phyloP scores from a whole-genome alignment of 306 rosid genomes.

The Rubus idaeus region DNA sequence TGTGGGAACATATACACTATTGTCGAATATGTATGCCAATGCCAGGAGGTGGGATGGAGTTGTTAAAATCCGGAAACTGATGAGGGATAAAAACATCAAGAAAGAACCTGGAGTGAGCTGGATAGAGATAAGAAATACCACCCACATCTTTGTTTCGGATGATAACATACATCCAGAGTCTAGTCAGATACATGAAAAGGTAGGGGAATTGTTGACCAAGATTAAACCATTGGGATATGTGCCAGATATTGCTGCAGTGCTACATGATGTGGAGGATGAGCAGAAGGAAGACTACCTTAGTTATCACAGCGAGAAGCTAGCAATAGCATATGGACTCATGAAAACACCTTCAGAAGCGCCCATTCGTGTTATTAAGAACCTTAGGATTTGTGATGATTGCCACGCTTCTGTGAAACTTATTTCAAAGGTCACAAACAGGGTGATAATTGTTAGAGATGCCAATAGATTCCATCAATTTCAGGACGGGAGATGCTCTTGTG shows the following conservation, averaged over 20 bases:
- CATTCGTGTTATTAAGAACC: constrained; percentile 37
- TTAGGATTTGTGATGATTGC: constrained; percentile 37
- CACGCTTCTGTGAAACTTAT: constrained; percentile 32
- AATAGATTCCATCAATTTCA: constrained; percentile 36
- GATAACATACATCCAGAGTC: constrained; percentile 33
- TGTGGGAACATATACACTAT: constrained; percentile 34
- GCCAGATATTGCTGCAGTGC: constrained; percentile 30
- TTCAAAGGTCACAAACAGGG: constrained; percentile 31
- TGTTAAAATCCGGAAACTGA: constrained; percentile 38
- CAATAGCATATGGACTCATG: constrained; percentile 34
- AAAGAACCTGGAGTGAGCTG: constrained; percentile 52
- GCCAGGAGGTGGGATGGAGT: constrained; percentile 45
- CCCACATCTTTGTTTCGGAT: constrained; percentile 44
- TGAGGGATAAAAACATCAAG: constrained; percentile 38
- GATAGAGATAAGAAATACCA: constrained; percentile 35
- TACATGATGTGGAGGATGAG: constrained; percentile 46
- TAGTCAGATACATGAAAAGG: constrained; percentile 35
- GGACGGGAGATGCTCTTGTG: constrained; percentile 32
- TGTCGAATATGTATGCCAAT: constrained; percentile 47
- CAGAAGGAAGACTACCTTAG: constrained; percentile 41
- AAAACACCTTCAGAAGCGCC: constrained; percentile 28
- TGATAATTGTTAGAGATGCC: constrained; percentile 34
- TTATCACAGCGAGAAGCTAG: constrained; percentile 37
- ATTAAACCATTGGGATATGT: constrained; percentile 40
- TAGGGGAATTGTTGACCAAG: constrained; percentile 30